A percentile compares a stretch with the other conserved stretches of the same genome.
These are phyloP conservation scores for Pyricularia sp. DNA, from an alignment of 2,329 filamentous ascomycete genomes.

Conservation along the genomic window DNA sequence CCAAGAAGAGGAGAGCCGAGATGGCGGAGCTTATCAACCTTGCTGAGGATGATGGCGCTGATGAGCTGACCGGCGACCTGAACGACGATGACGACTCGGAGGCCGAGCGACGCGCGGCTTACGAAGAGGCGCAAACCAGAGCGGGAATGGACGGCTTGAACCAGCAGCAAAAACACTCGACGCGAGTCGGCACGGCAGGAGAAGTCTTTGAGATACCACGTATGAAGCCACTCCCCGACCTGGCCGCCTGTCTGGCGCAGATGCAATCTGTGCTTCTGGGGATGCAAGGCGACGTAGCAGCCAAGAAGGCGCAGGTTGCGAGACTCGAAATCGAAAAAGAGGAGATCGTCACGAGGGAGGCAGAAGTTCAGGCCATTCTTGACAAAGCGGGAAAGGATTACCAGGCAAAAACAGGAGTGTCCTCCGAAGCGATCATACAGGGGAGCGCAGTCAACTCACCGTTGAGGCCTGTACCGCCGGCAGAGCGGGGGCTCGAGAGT, in stretches of 20 bases:
- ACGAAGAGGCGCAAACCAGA: constrained; percentile 77
- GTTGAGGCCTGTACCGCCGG: constrained; percentile 16
- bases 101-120: constrained; percentile 66
- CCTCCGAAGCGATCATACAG: neutral
- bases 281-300: constrained; percentile 54
- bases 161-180: constrained; percentile 25
- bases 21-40: constrained; percentile 78
- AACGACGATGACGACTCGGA: constrained; percentile 61
- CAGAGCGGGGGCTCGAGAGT: constrained; percentile 35
- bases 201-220: constrained; percentile 37
- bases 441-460: constrained; percentile 18
- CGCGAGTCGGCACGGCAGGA: constrained; percentile 15
- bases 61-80: constrained; percentile 49
- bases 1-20: constrained; percentile 56
- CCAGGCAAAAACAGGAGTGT: constrained; percentile 29
- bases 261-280: constrained; percentile 51
- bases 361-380: constrained; percentile 70
- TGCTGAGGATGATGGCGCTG: constrained; percentile 59
- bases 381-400: constrained; percentile 68
- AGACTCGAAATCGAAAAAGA: constrained; percentile 59
- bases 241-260: constrained; percentile 56
- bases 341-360: constrained; percentile 59
- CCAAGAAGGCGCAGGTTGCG: constrained; percentile 54
- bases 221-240: constrained; percentile 67
- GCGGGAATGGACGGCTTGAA: constrained; percentile 72